phyloP scores from a whole-genome alignment of 352 stramenopile species.

The Elongisporangium prolatum region DNA sequence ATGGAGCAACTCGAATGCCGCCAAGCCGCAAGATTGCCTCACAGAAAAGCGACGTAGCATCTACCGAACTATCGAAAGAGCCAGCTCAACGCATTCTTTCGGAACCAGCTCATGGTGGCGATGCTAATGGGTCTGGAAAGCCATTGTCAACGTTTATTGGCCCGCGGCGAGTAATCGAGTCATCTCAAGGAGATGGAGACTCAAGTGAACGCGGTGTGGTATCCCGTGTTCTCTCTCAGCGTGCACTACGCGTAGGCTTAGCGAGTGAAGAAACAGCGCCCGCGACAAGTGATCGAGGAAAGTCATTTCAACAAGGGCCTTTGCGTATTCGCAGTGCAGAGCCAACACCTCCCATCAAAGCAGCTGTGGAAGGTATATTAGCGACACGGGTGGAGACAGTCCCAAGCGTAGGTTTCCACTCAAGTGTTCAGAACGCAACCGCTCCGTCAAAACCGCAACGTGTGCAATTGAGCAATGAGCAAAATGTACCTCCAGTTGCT shows the following conservation, averaged over 20 bases:
- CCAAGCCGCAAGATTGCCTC: background rate
- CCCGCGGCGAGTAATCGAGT: constrained; percentile 21
- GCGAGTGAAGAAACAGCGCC: constrained; percentile 2
- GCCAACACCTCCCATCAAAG: constrained; percentile 10
- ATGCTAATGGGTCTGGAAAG: background rate
- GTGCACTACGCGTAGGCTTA: constrained; percentile 34
- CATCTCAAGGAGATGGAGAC: constrained; percentile 1
- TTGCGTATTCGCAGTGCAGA: constrained; percentile 32
- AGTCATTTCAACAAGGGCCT: constrained; percentile 15
- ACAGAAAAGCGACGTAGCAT: background rate
- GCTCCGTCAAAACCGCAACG: constrained; percentile 23
- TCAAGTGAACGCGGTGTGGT: constrained; percentile 4
- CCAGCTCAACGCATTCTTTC: constrained; percentile 17
- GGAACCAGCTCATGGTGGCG: background rate
- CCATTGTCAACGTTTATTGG: constrained; percentile 6
- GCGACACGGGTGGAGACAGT: constrained; percentile 17
- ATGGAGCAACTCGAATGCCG: constrained; percentile 1
- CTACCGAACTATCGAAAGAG: background rate
- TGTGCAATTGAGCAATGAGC: constrained; percentile 15
- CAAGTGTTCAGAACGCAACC: constrained; percentile 12
- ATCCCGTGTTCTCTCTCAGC: constrained; percentile 34
- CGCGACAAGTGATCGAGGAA: constrained; percentile 18
- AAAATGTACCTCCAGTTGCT: background rate
- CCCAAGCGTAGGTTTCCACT: constrained; percentile 26
- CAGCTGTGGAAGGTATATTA: constrained; percentile 24